Percentiles rank a stretch among this genome's conserved stretches.
These are phyloP conservation scores for Globisporangium recalcitrans DNA, from an alignment of 352 stramenopile species.

Conservation along the genomic window DNA sequence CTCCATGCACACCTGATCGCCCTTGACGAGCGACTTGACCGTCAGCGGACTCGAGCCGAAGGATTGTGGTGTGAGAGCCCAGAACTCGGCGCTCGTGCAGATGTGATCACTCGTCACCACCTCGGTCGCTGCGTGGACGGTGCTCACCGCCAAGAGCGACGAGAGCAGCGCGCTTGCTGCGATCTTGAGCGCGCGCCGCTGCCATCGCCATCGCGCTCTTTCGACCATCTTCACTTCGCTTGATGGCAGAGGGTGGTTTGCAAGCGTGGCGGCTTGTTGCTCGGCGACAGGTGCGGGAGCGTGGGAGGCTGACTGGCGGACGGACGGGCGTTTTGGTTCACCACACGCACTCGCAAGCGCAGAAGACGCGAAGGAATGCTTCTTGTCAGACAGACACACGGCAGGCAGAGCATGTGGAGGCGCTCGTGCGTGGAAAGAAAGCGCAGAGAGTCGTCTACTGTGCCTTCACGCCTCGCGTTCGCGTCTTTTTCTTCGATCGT, in stretches of 20 bases:
- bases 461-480: no score
- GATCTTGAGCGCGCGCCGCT: not conserved
- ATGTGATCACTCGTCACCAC: constrained; percentile 31
- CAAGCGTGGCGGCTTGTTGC: not conserved
- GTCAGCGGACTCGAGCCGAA: constrained; percentile 58
- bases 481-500: no score
- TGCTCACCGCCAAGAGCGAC: not conserved
- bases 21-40: constrained; percentile 51
- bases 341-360: no score
- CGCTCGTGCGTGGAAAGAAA: no score
- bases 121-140: constrained; percentile 7
- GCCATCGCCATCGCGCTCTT: not conserved
- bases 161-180: not conserved
- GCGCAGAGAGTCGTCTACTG: no score
- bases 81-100: constrained; percentile 55
- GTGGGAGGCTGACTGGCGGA: no score
- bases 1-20: constrained; percentile 58
- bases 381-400: no score
- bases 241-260: not conserved
- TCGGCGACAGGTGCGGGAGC: not conserved
- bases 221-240: not conserved
- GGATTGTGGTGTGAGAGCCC: constrained; percentile 30
- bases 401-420: no score
- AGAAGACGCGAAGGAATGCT: no score
- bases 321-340: no score